A percentile compares a stretch with the other conserved stretches of the same genome.
Conservation (phyloP, 2,329 filamentous ascomycete genomes). For the Decorospora gaudefroyi region DNA sequence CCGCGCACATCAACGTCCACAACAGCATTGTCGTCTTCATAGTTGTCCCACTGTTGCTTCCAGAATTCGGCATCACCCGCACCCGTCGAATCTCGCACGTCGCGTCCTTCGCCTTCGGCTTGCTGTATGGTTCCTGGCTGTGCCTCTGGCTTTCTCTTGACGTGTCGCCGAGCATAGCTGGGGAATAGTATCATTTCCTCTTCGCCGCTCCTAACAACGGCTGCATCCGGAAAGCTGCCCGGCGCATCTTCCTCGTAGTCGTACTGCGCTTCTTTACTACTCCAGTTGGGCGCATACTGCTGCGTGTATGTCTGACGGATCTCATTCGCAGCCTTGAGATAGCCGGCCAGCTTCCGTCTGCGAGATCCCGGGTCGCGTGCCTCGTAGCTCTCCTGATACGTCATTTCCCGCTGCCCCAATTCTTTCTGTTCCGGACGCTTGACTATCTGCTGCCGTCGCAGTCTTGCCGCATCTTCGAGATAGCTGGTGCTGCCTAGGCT, state of each 20-base stretch:
- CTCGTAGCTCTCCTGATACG: conserved; percentile 47
- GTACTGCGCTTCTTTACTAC: conserved; percentile 51
- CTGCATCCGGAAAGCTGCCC: conserved; percentile 80
- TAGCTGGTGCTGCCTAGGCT: conserved; percentile 31
- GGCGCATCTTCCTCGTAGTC: conserved; percentile 61
- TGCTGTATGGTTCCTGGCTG: conserved; percentile 47
- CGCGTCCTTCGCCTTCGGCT: conserved; percentile 48
- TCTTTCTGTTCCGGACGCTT: conserved; percentile 30
- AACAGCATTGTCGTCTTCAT: conserved; percentile 80
- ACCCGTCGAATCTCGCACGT: conserved; percentile 51
- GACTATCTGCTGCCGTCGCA: conserved; percentile 41
- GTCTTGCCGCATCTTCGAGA: conserved; percentile 42
- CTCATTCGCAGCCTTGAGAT: conserved; percentile 73
- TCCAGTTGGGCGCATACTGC: conserved; percentile 56
- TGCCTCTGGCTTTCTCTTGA: conserved; percentile 53
- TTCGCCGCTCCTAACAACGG: conserved; percentile 76
- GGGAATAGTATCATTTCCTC: conserved; percentile 96
- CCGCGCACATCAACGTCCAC: conserved; percentile 94
- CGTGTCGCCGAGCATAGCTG: conserved; percentile 81
- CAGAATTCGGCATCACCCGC: conserved; percentile 73
- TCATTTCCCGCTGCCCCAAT: conserved; percentile 31
- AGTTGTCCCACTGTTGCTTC: conserved; percentile 75
- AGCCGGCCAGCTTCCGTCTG: conserved; percentile 75
- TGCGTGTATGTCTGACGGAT: conserved; percentile 68
- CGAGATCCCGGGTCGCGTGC: conserved; percentile 68